Evolutionary conservation across 352 stramenopile species (phyloP).

Genomic region (Globisporangium iwayamae): DNA sequence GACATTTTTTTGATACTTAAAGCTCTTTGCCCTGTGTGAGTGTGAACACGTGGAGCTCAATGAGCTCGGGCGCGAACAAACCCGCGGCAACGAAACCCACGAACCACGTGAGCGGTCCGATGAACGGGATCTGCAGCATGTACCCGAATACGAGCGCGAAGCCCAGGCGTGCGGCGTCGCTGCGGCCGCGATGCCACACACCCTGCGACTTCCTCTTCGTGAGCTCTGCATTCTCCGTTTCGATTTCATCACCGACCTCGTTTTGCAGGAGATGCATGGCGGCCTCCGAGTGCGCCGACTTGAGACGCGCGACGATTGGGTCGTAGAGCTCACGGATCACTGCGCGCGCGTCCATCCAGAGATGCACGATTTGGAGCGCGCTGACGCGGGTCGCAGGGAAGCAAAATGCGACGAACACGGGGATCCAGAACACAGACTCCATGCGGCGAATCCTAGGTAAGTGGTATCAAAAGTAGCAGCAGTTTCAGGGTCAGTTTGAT

Average conservation of each 20-base stretch:
- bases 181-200: slow-evolving; percentile 56
- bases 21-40: slow-evolving; percentile 17
- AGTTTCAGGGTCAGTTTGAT: slow-evolving; percentile 3
- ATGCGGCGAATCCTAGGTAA: slow-evolving; percentile 54
- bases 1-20: background rate
- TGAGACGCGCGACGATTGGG: slow-evolving; percentile 61
- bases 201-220: slow-evolving; percentile 24
- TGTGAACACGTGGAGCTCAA: slow-evolving; percentile 85
- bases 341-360: slow-evolving; percentile 62
- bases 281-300: slow-evolving; percentile 25
- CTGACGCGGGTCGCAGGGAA: slow-evolving; percentile 34
- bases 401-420: slow-evolving; percentile 54
- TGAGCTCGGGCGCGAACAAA: slow-evolving; percentile 54
- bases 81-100: slow-evolving; percentile 59
- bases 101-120: slow-evolving; percentile 72
- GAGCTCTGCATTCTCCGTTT: slow-evolving; percentile 18
- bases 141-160: slow-evolving; percentile 65
- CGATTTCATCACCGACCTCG: slow-evolving; percentile 21
- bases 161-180: slow-evolving; percentile 61
- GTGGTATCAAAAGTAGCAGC: no score
- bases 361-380: slow-evolving; percentile 44
- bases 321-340: slow-evolving; percentile 72
- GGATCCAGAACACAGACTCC: slow-evolving; percentile 57
- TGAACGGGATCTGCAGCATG: slow-evolving; percentile 50
- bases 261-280: slow-evolving; percentile 28